phyloP scores from a whole-genome alignment of 2,329 filamentous ascomycete genomes.

The Phyllosticta capitalensis region DNA sequence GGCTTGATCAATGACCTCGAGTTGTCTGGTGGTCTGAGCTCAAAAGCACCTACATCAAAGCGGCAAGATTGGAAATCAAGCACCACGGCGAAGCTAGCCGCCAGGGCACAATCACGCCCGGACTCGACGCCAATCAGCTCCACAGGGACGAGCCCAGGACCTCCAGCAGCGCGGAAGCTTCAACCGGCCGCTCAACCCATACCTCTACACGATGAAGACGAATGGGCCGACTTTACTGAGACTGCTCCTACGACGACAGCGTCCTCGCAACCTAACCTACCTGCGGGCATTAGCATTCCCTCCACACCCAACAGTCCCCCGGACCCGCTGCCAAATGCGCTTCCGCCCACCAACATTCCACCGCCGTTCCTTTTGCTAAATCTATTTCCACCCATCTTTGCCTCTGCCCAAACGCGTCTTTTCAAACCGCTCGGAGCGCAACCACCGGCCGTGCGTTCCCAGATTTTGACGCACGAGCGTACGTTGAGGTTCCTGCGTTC shows the following conservation, averaged over 20 bases:
- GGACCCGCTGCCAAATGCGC: slow-evolving; percentile 20
- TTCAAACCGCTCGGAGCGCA: slow-evolving; percentile 57
- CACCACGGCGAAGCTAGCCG: slow-evolving; percentile 8
- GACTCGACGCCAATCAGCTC: slow-evolving; percentile 11
- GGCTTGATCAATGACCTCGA: slow-evolving; percentile 3
- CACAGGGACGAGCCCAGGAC: neutral
- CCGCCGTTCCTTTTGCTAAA: slow-evolving; percentile 77
- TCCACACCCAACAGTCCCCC: slow-evolving; percentile 7
- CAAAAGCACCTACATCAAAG: slow-evolving; percentile 6
- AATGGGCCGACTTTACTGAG: slow-evolving; percentile 30
- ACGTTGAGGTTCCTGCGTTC: slow-evolving; percentile 54
- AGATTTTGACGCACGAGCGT: slow-evolving; percentile 53
- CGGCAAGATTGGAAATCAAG: slow-evolving; percentile 6
- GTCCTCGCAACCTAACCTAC: neutral
- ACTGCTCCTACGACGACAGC: slow-evolving; percentile 12
- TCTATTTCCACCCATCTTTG: slow-evolving; percentile 62
- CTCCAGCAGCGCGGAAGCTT: neutral
- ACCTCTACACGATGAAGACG: slow-evolving; percentile 15
- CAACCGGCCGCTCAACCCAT: neutral
- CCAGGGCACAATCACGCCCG: neutral
- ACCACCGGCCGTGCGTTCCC: slow-evolving; percentile 48
- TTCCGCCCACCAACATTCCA: slow-evolving; percentile 75
- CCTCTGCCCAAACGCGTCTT: slow-evolving; percentile 53
- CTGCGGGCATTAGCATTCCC: neutral
- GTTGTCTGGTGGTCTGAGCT: slow-evolving; percentile 1